Percentiles rank a stretch among this genome's conserved stretches.
Evolutionary conservation across 352 stramenopile genomes (phyloP).

Genomic region (Aphanomyces euteiches): DNA sequence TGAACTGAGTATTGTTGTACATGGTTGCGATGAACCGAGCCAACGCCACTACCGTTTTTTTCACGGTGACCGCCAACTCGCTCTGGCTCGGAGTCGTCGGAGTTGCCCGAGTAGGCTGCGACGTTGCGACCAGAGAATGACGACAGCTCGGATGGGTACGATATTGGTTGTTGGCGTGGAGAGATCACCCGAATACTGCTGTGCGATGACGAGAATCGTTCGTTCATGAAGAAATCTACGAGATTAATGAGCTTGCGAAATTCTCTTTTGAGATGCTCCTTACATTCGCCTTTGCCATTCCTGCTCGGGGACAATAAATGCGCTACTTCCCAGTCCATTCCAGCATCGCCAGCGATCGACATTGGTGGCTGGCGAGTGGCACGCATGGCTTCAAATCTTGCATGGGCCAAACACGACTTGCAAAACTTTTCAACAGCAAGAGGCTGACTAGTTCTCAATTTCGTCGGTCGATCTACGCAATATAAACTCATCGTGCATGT

Average conservation of each 20-base stretch:
- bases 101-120: too few relatives aligned
- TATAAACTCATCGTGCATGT: conserved; percentile 14
- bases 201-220: background rate
- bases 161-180: too few relatives aligned
- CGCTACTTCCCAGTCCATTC: background rate
- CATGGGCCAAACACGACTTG: conserved; percentile 26
- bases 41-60: too few relatives aligned
- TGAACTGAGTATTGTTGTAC: too few relatives aligned
- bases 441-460: conserved; percentile 2
- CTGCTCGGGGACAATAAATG: conserved; percentile 8
- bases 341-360: background rate
- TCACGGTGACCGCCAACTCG: too few relatives aligned
- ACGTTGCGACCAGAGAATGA: too few relatives aligned
- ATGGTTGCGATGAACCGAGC: too few relatives aligned
- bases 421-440: conserved; percentile 26
- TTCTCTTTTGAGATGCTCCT: background rate
- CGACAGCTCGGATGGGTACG: too few relatives aligned
- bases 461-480: conserved; percentile 28
- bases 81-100: too few relatives aligned
- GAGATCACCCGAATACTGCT: too few relatives aligned
- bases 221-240: conserved; percentile 18
- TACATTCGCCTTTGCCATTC: conserved; percentile 16
- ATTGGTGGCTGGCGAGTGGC: background rate
- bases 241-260: background rate
- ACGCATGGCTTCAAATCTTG: conserved; percentile 1